A percentile compares a stretch with the other conserved stretches of the same genome.
These are phyloP conservation scores for Acacia acuminata DNA, from an alignment of 306 rosid species.

Conservation along the genomic window DNA sequence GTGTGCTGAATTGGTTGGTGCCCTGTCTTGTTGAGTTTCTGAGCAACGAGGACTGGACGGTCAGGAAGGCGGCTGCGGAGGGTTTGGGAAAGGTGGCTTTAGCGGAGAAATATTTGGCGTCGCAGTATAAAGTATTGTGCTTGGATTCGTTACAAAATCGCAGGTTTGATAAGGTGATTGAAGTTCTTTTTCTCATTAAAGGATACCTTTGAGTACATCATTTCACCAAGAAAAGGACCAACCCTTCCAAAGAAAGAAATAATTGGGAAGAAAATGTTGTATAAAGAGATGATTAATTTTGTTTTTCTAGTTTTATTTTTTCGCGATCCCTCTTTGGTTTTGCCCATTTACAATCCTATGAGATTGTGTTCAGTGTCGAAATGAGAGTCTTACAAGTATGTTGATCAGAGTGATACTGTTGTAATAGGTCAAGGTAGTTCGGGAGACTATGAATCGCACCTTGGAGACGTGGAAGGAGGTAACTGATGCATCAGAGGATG, in stretches of 20 bases:
- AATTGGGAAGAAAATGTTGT: neutral
- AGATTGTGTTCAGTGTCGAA: neutral
- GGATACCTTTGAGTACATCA: neutral
- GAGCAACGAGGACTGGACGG: constrained; percentile 83
- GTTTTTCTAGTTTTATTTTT: neutral
- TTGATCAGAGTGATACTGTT: constrained; percentile 15
- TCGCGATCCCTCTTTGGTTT: neutral
- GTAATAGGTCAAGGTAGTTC: constrained; percentile 83
- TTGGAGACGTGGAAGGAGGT: constrained; percentile 84
- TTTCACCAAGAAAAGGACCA: constrained; percentile 14
- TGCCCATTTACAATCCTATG: neutral
- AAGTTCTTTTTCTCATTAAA: neutral
- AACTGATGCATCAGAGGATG: constrained; percentile 42
- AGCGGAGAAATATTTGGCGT: constrained; percentile 62
- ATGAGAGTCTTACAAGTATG: neutral
- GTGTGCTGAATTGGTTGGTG: constrained; percentile 75
- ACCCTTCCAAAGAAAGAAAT: constrained; percentile 9
- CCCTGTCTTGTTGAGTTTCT: constrained; percentile 75
- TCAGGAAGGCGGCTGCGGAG: constrained; percentile 90
- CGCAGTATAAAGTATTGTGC: constrained; percentile 57
- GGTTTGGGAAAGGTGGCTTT: constrained; percentile 74
- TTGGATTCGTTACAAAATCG: constrained; percentile 78
- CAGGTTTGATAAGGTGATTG: constrained; percentile 84
- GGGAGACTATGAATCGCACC: constrained; percentile 83
- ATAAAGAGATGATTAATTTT: neutral